Evolutionary conservation across 2,329 filamentous ascomycete species (phyloP).

Genomic region (Cladorrhinum sp.): DNA sequence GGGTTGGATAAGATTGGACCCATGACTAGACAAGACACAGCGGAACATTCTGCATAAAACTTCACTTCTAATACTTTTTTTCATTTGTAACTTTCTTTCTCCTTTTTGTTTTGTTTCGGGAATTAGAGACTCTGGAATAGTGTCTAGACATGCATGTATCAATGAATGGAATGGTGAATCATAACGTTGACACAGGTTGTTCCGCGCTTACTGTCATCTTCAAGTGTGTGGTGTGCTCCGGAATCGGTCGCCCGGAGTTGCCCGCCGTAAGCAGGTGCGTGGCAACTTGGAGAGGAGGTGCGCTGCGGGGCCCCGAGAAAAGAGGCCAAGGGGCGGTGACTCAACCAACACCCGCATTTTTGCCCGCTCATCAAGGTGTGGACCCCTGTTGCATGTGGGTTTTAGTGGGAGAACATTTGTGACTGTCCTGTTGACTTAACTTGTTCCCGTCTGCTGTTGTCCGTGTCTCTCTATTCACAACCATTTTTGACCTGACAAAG

Average conservation of each 20-base stretch:
- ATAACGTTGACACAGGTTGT: background rate
- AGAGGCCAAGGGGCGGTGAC: background rate
- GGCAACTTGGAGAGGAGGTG: background rate
- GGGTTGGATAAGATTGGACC: background rate
- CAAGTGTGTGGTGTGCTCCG: background rate
- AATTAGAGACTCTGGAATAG: too few species aligned
- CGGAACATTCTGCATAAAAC: background rate
- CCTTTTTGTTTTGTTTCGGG: too few species aligned
- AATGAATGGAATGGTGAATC: too few species aligned
- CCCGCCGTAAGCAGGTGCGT: background rate
- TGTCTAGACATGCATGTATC: background rate
- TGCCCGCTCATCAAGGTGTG: background rate
- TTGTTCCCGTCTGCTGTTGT: background rate
- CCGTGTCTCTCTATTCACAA: background rate
- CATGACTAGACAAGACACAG: background rate
- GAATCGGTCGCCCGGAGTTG: background rate
- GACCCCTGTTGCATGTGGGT: background rate
- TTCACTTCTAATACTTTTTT: background rate
- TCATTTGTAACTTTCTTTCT: background rate
- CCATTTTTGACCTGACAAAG: background rate
- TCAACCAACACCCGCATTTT: background rate
- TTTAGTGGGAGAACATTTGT: background rate
- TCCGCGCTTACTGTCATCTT: background rate
- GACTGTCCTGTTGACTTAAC: too few species aligned
- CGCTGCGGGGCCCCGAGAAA: background rate